phyloP scores from a whole-genome alignment of 768 basidiomycete species.

The Lanmaoa rubissima region DNA sequence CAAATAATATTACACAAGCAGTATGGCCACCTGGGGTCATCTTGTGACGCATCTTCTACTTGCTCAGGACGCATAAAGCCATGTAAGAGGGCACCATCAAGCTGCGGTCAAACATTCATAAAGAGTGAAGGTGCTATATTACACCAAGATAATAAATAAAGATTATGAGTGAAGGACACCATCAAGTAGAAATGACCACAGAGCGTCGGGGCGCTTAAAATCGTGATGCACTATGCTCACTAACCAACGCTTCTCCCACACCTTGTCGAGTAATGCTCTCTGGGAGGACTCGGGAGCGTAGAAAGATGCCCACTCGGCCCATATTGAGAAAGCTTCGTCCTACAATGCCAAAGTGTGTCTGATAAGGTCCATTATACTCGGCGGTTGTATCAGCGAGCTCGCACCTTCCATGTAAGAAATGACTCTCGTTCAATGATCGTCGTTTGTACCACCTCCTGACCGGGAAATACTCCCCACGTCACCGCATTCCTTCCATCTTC shows the following conservation, averaged over 20 bases:
- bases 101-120: too few species aligned
- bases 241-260: slow-evolving; percentile 80
- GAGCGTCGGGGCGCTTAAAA: slow-evolving; percentile 70
- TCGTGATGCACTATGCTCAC: slow-evolving; percentile 94
- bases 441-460: slow-evolving; percentile 92
- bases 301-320: slow-evolving; percentile 91
- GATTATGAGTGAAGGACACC: background rate
- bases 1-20: too few species aligned
- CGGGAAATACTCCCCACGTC: slow-evolving; percentile 98
- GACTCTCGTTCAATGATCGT: slow-evolving; percentile 96
- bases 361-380: background rate
- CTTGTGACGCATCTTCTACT: too few species aligned
- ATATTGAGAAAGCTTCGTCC: slow-evolving; percentile 96
- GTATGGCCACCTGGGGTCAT: too few species aligned
- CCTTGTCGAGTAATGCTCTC: slow-evolving; percentile 65
- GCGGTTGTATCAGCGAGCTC: slow-evolving; percentile 12
- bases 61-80: too few species aligned
- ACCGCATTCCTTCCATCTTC: slow-evolving; percentile 87
- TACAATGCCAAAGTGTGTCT: slow-evolving; percentile 32
- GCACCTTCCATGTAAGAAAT: slow-evolving; percentile 95
- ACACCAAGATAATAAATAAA: background rate
- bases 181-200: slow-evolving; percentile 83
- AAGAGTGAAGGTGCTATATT: background rate
- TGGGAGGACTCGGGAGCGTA: slow-evolving; percentile 76
- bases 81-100: too few species aligned